Evolutionary conservation across 2,329 filamentous ascomycete genomes (phyloP), one percentile per base, ranked within the genome.

Genomic region (Diaporthe citriasiana): DNA sequence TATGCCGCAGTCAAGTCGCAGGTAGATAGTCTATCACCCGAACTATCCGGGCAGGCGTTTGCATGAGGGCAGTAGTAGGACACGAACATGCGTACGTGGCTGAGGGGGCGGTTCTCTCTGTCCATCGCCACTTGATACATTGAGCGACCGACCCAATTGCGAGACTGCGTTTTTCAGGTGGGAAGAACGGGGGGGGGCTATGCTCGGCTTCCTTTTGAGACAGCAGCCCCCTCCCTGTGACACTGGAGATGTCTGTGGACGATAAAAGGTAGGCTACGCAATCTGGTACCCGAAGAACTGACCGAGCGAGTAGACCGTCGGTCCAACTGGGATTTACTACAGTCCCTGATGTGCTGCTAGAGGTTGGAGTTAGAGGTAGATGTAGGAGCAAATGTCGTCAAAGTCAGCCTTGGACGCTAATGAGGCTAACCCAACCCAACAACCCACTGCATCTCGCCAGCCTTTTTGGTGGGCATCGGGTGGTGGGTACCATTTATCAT

Each of bases 381-480:
- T 2, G 30, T 9, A 9, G 25, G n/a, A 17, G 25, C 25, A 19
- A 5, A 42, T 5, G 25, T 6, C 4, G 42, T 19, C 22, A 30
- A 42, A 40, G 63, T 68, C 63, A 68, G 63, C n/a, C 63, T 27
- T 68, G 45, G 33, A 40, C 33, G 63, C 63, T 68, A 53, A 50
- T 38, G 30, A 68, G 47, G 47, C 63, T 68, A 68, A 68, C 45
- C 63, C 53, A 68, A 68, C 63, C 63, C 63, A 68, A 68, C 63
- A 68, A 68, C 47, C 63, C 63, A 68, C 45, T 68, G 45, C 63
- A 45, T 63, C 63, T 68, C 63, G 63, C n/a, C 63, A 12, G 63
- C 47, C 35, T 68, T 40, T 68, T 63, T 30, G 38, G 55, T 59
- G 55, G 40, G 59, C 38, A 40, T 27, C 25, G 57, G 38, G 40